Evolutionary conservation across 495 filamentous ascomycete genomes (phyloP).

Genomic region (Polyplosphaeria fusca): DNA sequence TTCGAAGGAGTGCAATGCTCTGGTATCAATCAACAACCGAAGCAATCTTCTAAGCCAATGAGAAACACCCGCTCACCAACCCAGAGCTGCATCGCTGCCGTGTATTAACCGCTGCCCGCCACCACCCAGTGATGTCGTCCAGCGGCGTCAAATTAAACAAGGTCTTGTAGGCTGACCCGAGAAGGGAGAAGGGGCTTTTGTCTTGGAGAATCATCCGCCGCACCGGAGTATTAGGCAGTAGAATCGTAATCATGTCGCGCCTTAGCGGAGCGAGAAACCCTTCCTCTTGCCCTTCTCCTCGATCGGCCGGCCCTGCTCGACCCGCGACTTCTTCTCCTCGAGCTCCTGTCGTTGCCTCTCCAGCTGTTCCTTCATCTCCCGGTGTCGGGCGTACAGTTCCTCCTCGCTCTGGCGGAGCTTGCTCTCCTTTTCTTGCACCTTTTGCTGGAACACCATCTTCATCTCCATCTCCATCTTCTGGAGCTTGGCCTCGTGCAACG

Average conservation of each 20-base stretch:
- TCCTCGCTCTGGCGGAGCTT: constrained; percentile 99
- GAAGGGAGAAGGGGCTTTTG: constrained; percentile 30
- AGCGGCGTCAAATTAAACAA: constrained; percentile 34
- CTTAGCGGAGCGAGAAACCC: constrained; percentile 94
- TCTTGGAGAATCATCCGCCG: constrained; percentile 6
- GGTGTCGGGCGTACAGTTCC: constrained; percentile 93
- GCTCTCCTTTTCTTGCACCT: constrained; percentile 98
- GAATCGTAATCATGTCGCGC: neutral
- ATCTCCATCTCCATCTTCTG: constrained; percentile 99
- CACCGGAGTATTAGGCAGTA: constrained; percentile 10
- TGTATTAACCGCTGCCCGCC: constrained; percentile 32
- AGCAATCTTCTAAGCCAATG: constrained; percentile 33
- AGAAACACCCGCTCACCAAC: constrained; percentile 12
- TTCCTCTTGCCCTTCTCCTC: constrained; percentile 94
- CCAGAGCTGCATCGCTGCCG: constrained; percentile 15
- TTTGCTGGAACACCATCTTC: constrained; percentile 99
- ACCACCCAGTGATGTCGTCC: constrained; percentile 33
- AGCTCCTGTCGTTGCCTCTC: constrained; percentile 90
- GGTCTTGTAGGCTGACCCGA: constrained; percentile 26
- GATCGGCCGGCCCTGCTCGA: constrained; percentile 91
- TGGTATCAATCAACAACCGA: constrained; percentile 38
- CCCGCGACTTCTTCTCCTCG: constrained; percentile 91
- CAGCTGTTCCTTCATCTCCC: constrained; percentile 99
- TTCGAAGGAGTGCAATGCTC: constrained; percentile 38
- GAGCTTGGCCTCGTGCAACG: constrained; percentile 97